Evolutionary conservation across 2,329 filamentous ascomycete species (phyloP), one percentile per base, ranked within the genome.

Genomic region (Geosmithia flava): DNA sequence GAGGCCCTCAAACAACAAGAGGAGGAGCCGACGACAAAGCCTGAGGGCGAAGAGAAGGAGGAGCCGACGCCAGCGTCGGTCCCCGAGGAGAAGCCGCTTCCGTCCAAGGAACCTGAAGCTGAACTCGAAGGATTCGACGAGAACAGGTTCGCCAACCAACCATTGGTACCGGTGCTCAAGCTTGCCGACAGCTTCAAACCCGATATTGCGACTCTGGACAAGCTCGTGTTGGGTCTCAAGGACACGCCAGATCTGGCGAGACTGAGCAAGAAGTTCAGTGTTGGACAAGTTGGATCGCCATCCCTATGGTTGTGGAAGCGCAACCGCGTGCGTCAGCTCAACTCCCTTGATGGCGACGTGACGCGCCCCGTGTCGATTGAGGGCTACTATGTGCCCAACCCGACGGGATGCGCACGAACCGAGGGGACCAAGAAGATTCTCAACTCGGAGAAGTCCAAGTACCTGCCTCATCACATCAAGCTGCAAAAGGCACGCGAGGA

Each of bases 381-480:
- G 30, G 80, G 79, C 19, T 83, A 83, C 58, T 97, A 96, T 59
- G 87, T 96, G 41, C 81, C 87, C 0, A 98, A 96, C 55, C 52
- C 75, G 1, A 88, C 88, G 10, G 93, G 93, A 33, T 86, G 81
- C 56, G 93, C 93, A 49, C 80, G 93, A 49, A 96, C 93, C 0
- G 90, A 98, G 68, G 90, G 89, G 27, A 82, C 89, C 58, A 91
- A 94, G 71, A 95, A 91, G 71, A 97, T 98, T 49, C 76, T 95
- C 52, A 94, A 98, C 63, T 87, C 88, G 0, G 93, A 98, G 64
- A 98, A 98, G 70, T 95, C 90, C 27, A 95, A 96, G 62, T 98
- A 98, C 61, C 76, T 98, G 7, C 93, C 93, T 41, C 93, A 98
- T 71, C 90, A 95, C 54, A 93, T 98, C 68, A 95, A 94, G 60